These are phyloP conservation scores for Arxiozyma slooffiae DNA, from an alignment of 1,139 yeast genomes.

Conservation along the genomic window DNA sequence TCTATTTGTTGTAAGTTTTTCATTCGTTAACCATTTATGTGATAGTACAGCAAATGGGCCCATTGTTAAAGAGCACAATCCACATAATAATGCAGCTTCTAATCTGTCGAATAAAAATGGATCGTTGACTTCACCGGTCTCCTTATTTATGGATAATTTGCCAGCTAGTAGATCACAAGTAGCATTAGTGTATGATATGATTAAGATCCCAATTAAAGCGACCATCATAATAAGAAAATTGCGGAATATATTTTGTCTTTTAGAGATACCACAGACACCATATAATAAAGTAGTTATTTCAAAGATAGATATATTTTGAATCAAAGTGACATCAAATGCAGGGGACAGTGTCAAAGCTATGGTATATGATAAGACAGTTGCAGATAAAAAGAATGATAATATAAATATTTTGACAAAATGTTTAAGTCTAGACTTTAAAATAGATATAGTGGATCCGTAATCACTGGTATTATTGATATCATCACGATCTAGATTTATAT, in stretches of 20 bases:
- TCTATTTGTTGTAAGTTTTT: conserved; percentile 1
- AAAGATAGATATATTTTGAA: conserved; percentile 21
- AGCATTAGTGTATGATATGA: conserved; percentile 22
- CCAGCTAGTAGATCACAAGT: conserved; percentile 23
- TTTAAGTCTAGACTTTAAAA: neutral
- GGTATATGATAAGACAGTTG: conserved; percentile 14
- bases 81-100: conserved; percentile 24
- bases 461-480: neutral
- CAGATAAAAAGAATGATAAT: conserved; percentile 11
- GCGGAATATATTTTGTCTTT: conserved; percentile 15
- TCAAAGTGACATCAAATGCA: conserved; percentile 22
- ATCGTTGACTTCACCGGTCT: conserved; percentile 24
- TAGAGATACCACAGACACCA: conserved; percentile 19
- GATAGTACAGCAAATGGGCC: conserved; percentile 25
- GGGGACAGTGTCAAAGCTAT: conserved; percentile 19
- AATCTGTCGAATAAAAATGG: conserved; percentile 27
- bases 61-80: conserved; percentile 20
- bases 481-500: neutral
- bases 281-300: conserved; percentile 21
- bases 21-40: conserved; percentile 15
- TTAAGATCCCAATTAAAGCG: conserved; percentile 17
- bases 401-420: conserved; percentile 9
- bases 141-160: conserved; percentile 19
- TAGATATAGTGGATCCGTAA: neutral
- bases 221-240: conserved; percentile 19